Base-by-base conservation (phyloP, 2,329 filamentous ascomycete genomes). In the Sporothrix euskadiensis region DNA sequence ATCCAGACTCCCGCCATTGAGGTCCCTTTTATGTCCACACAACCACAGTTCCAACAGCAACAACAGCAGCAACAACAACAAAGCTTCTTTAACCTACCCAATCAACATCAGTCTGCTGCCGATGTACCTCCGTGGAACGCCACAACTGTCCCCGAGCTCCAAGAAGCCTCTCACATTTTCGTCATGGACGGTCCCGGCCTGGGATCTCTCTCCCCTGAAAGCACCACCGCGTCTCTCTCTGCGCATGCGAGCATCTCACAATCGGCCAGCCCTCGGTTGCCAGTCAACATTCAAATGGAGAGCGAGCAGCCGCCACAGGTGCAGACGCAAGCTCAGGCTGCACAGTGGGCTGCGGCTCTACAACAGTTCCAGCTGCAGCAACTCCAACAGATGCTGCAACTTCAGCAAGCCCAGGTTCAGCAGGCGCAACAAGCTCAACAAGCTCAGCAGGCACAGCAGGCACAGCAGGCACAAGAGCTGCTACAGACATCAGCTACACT, bases 61-160 rank as follows among this genome's bases (percentile, higher is more conserved):
- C 8, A 35, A 1, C 66, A 80, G 49, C 79, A 80, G 69, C 72
- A 80, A 1, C 75, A 80, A 10, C 65, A 72, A 5, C 39, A 80
- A 7, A 47, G 12, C 7, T 32, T 82, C 54, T 78, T 85, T 35
- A 79, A 80, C 63, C 83, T 84, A n/a, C 80, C 82, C 7, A 78
- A 81, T 52, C 79, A 80, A 0, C 80, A 82, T 69, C 83, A 82
- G 66, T 79, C 80, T 35, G 78, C 79, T 35, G 76, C 78, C 72
- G 79, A 84, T 71, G 80, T 82, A 22, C 79, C 81, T 5, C 81
- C 84, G 49, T 87, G 85, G 86, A 81, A 82, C 63, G 81, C 82
- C 1, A 79, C 81, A 3, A 81, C 80, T 41, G 76, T 83, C 1
- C 79, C 81, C 54, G 79, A 79, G 14, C 78, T 80, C 14, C 80